A percentile compares a stretch with the other conserved stretches of the same genome.
These are phyloP conservation scores for Neonectria ditissima DNA, from an alignment of 2,329 filamentous ascomycete genomes.

Conservation along the genomic window DNA sequence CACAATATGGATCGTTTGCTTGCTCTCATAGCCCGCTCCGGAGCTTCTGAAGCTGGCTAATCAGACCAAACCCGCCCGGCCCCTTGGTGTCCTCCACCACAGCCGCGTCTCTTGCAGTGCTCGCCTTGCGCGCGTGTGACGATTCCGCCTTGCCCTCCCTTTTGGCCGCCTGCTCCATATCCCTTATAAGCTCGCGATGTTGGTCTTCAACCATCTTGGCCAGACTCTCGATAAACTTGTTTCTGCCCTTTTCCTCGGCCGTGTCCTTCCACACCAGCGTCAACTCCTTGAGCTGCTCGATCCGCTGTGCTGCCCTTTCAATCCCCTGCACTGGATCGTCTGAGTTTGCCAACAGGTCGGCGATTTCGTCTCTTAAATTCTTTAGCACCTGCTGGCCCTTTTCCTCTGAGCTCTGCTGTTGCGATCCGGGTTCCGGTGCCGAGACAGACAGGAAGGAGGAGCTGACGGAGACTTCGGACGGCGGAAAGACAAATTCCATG, in stretches of 20 bases:
- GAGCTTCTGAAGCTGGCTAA: slow-evolving; percentile 72
- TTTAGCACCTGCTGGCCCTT: slow-evolving; percentile 86
- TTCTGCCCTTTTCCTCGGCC: slow-evolving; percentile 88
- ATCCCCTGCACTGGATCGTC: slow-evolving; percentile 74
- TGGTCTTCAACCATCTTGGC: slow-evolving; percentile 86
- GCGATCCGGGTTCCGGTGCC: slow-evolving; percentile 77
- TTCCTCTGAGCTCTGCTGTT: slow-evolving; percentile 79
- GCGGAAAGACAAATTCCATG: slow-evolving; percentile 94
- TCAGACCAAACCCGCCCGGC: slow-evolving; percentile 68
- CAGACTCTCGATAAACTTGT: slow-evolving; percentile 83
- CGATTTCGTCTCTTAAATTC: slow-evolving; percentile 77
- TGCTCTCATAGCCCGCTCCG: slow-evolving; percentile 61
- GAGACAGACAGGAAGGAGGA: slow-evolving; percentile 93
- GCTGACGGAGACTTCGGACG: slow-evolving; percentile 84
- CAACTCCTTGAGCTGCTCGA: slow-evolving; percentile 82
- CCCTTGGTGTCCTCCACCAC: slow-evolving; percentile 56
- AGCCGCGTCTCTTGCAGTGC: slow-evolving; percentile 44
- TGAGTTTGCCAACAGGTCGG: slow-evolving; percentile 69
- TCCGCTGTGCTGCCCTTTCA: slow-evolving; percentile 77
- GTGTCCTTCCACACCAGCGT: slow-evolving; percentile 94
- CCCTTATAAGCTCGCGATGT: slow-evolving; percentile 64
- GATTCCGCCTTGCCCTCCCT: slow-evolving; percentile 51
- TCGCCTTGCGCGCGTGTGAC: slow-evolving; percentile 53
- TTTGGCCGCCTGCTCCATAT: slow-evolving; percentile 59
- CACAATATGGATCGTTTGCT: neutral